Evolutionary conservation across 352 stramenopile genomes (phyloP).

Genomic region (Phytopythium mirpurense): DNA sequence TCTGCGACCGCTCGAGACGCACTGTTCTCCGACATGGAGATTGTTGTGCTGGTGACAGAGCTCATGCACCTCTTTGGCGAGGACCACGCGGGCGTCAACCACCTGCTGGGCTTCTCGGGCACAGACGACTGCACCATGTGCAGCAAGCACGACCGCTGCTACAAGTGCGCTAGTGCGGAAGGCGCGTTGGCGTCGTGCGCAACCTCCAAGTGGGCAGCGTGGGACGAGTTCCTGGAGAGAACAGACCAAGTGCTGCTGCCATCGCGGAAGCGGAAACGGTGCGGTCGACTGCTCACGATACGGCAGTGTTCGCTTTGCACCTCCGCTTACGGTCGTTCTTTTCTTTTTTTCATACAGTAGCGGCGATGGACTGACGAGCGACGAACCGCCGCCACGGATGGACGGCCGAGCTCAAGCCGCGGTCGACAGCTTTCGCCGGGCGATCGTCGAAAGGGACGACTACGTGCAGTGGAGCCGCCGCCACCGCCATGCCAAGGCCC

Average conservation of each 20-base stretch:
- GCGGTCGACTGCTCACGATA: background rate
- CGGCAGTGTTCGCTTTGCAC: background rate
- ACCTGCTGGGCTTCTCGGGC: slow-evolving; percentile 13
- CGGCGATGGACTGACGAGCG: background rate
- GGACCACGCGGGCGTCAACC: slow-evolving; percentile 17
- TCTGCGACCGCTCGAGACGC: background rate
- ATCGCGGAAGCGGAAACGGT: slow-evolving; percentile 3
- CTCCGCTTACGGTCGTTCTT: background rate
- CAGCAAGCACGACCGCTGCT: slow-evolving; percentile 10
- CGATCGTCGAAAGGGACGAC: slow-evolving; percentile 2
- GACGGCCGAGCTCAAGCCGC: background rate
- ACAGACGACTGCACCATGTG: slow-evolving; percentile 4
- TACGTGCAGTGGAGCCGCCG: background rate
- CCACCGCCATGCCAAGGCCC: background rate
- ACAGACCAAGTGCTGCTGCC: slow-evolving; percentile 1
- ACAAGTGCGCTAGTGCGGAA: background rate
- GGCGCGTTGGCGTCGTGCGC: background rate
- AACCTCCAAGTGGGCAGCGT: slow-evolving; percentile 18
- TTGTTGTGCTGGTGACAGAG: slow-evolving; percentile 18
- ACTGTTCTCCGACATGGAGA: slow-evolving; percentile 10
- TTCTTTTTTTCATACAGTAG: too few relatives aligned
- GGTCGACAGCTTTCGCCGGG: background rate
- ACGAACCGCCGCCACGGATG: background rate
- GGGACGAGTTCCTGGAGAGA: slow-evolving; percentile 16
- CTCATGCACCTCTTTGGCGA: slow-evolving; percentile 25